Conservation (phyloP, 148 eudicot genomes). For the Vaccinium myrtillus region DNA sequence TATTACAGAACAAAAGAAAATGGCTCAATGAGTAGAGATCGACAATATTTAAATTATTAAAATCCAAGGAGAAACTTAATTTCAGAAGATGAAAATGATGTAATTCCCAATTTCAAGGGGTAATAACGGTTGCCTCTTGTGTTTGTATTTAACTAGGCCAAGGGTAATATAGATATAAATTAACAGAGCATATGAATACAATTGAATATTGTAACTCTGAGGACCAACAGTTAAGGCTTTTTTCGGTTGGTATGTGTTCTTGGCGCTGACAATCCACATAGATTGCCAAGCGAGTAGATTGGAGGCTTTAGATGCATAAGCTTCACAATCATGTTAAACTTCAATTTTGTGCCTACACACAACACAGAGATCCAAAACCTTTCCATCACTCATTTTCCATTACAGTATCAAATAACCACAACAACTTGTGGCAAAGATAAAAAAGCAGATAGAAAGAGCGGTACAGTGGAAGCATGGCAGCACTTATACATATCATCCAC, state of each 20-base stretch:
- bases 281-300: background rate
- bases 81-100: background rate
- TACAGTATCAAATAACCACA: background rate
- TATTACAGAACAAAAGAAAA: background rate
- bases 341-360: too few species aligned
- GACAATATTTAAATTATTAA: background rate
- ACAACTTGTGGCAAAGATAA: background rate
- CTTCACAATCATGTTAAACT: background rate
- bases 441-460: background rate
- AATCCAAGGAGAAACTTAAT: background rate
- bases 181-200: background rate
- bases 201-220: background rate
- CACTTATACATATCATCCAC: too few species aligned
- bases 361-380: background rate
- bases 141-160: background rate
- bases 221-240: background rate
- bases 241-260: background rate
- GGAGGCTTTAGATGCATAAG: background rate
- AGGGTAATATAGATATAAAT: background rate
- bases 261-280: background rate
- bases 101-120: background rate
- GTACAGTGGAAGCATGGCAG: too few species aligned
- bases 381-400: background rate
- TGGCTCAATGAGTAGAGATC: background rate
- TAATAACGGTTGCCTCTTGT: slow-evolving; percentile 4